Percentiles rank a stretch among this genome's conserved stretches.
These are phyloP conservation scores for Spironucleus salmonicida DNA, from an alignment of 208 protist genomes.

Conservation along the genomic window DNA sequence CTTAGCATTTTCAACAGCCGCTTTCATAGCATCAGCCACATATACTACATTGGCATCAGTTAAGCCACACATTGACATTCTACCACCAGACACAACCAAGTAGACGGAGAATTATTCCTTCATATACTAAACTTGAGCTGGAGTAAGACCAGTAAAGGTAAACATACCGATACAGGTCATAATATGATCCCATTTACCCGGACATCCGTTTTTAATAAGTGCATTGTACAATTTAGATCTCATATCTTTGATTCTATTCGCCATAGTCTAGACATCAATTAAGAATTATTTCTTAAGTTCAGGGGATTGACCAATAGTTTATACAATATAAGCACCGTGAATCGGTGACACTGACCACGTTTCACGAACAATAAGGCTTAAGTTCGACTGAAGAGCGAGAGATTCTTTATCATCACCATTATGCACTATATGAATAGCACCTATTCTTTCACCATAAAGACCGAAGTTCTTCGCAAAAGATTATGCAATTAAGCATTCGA, in stretches of 20 bases:
- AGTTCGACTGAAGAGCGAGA: background rate
- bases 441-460: constrained; percentile 34
- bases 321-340: constrained; percentile 32
- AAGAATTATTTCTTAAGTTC: constrained; percentile 6
- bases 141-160: constrained; percentile 39
- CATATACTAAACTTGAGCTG: constrained; percentile 11
- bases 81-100: background rate
- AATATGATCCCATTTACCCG: constrained; percentile 30
- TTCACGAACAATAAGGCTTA: background rate
- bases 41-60: constrained; percentile 22
- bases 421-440: constrained; percentile 14
- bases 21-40: constrained; percentile 30
- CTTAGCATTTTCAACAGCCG: constrained; percentile 30
- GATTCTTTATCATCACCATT: background rate
- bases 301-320: background rate
- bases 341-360: constrained; percentile 25
- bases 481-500: constrained; percentile 20
- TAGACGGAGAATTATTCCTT: constrained; percentile 25
- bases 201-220: background rate
- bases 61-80: constrained; percentile 36
- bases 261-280: constrained; percentile 20
- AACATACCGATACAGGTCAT: constrained; percentile 37
- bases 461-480: constrained; percentile 44
- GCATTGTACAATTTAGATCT: background rate
- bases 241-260: constrained; percentile 8